Evolutionary conservation across 2,329 filamentous ascomycete species (phyloP).

Genomic region (Ophiocordyceps camponoti-leonardi): DNA sequence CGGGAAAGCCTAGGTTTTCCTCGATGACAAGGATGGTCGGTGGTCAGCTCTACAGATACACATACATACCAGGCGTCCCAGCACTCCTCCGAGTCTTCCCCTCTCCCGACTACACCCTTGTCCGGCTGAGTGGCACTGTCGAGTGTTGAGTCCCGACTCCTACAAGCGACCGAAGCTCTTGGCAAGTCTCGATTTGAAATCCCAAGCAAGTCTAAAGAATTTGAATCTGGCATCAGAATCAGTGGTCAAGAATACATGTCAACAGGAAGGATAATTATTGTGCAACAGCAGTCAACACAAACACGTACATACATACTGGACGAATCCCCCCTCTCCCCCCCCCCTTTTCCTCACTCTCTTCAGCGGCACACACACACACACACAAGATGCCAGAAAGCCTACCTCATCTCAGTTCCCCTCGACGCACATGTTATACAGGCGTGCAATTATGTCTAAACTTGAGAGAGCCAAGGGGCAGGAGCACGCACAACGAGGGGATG

Average conservation of each 20-base stretch:
- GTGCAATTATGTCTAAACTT: not conserved
- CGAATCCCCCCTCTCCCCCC: slow-evolving; percentile 11
- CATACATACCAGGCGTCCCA: too few species aligned
- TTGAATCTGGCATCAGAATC: not conserved
- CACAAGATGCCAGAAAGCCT: slow-evolving; percentile 3
- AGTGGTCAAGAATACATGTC: not conserved
- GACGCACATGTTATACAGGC: not conserved
- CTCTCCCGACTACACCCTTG: not conserved
- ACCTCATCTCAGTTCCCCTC: slow-evolving; percentile 4
- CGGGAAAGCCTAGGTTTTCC: too few species aligned
- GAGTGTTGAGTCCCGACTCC: not conserved
- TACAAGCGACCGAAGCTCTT: too few species aligned
- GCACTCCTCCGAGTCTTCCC: too few species aligned
- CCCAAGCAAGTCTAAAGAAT: not conserved
- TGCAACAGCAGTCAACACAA: slow-evolving; percentile 12
- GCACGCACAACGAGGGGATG: not conserved
- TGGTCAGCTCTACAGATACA: too few species aligned
- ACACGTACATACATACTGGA: slow-evolving; percentile 7
- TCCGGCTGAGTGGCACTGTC: not conserved
- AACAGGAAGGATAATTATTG: not conserved
- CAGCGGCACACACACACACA: not conserved
- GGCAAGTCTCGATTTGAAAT: not conserved
- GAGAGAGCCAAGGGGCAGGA: not conserved
- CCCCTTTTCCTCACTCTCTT: too few species aligned
- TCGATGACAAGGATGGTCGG: too few species aligned